A percentile compares a stretch with the other conserved stretches of the same genome.
phyloP scores from a whole-genome alignment of 2,329 filamentous ascomycete genomes.

The Alternaria sp. region DNA sequence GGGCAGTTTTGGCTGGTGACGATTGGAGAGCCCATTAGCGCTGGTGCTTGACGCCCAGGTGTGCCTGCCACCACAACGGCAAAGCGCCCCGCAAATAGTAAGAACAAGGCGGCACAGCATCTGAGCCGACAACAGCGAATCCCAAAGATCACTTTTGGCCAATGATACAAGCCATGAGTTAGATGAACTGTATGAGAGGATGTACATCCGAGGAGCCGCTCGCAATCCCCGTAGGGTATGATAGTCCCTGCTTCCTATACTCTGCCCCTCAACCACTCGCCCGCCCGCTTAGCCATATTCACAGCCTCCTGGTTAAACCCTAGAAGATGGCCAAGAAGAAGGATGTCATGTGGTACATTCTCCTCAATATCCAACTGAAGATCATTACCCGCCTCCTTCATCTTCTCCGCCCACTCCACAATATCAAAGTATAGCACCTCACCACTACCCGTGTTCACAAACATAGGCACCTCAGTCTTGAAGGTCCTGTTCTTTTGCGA shows the following conservation, averaged over 20 bases:
- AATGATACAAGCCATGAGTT: too few relatives aligned
- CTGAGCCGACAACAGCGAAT: too few relatives aligned
- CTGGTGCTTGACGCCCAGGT: not conserved
- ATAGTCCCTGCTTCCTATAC: too few relatives aligned
- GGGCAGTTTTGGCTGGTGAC: not conserved
- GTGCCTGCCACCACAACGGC: not conserved
- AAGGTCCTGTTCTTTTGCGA: conserved; percentile 50
- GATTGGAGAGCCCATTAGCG: not conserved
- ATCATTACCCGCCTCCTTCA: conserved; percentile 50
- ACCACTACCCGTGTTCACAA: conserved; percentile 49
- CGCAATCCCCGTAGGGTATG: too few relatives aligned
- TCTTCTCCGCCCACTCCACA: conserved; percentile 46
- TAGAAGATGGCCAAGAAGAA: conserved; percentile 49
- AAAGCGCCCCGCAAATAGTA: not conserved
- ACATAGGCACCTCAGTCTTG: conserved; percentile 49
- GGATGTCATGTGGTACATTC: conserved; percentile 55
- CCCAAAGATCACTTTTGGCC: too few relatives aligned
- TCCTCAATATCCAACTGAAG: conserved; percentile 52
- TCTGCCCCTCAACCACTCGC: conserved; percentile 40
- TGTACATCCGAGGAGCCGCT: too few relatives aligned
- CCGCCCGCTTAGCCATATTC: conserved; percentile 46
- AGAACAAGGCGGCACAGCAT: too few relatives aligned
- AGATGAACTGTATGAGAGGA: too few relatives aligned
- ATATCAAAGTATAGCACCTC: conserved; percentile 54
- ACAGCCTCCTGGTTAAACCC: conserved; percentile 53